Evolutionary conservation across 1,139 yeast species (phyloP).

Genomic region (Taphrina deformans): DNA sequence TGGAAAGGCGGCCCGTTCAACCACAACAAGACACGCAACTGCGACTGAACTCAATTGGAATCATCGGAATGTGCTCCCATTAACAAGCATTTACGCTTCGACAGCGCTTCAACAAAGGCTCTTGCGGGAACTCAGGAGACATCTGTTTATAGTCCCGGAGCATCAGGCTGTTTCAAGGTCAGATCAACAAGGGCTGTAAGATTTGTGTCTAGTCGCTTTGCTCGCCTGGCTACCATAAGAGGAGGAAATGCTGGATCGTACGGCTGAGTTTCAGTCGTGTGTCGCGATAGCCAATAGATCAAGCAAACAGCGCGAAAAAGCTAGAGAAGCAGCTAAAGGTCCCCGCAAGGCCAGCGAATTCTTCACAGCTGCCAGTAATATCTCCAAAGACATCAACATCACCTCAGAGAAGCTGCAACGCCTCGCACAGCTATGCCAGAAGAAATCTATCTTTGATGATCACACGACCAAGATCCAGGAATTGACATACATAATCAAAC

Average conservation of each 20-base stretch:
- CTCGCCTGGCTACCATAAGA: not conserved
- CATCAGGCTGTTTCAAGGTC: not conserved
- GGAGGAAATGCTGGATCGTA: constrained; percentile 54
- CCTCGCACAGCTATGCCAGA: constrained; percentile 76
- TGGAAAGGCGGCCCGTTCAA: not conserved
- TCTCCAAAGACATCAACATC: constrained; percentile 84
- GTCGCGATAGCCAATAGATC: constrained; percentile 54
- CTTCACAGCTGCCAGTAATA: constrained; percentile 72
- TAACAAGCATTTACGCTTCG: too few relatives aligned
- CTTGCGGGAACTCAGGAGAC: too few relatives aligned
- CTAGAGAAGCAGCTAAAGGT: constrained; percentile 56
- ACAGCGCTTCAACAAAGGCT: too few relatives aligned
- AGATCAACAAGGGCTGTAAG: not conserved
- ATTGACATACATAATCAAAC: constrained; percentile 86
- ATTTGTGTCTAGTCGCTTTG: not conserved
- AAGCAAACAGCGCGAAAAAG: constrained; percentile 14
- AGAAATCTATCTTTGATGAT: constrained; percentile 93
- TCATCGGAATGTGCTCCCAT: too few relatives aligned
- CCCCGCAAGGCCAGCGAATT: constrained; percentile 53
- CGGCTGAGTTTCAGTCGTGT: constrained; percentile 83
- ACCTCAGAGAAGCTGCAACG: constrained; percentile 83
- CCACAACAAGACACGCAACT: not conserved
- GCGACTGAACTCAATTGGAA: too few relatives aligned
- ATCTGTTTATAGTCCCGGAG: too few relatives aligned
- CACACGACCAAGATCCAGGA: constrained; percentile 92